Conservation (phyloP, 2,329 filamentous ascomycete species). For the Talaromyces sp. region DNA sequence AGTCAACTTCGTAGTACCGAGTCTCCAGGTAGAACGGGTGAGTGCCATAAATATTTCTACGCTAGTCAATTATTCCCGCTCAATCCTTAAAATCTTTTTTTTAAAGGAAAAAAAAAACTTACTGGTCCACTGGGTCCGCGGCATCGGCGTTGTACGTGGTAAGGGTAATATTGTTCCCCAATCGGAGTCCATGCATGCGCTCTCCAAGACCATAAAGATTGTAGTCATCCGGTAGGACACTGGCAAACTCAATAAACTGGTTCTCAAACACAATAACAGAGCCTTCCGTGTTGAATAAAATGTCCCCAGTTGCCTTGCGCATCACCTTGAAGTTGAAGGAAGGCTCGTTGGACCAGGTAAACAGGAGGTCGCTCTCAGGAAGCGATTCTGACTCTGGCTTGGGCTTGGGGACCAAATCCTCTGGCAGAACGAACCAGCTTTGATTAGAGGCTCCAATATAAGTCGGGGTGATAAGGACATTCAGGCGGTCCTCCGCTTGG, state of each 20-base stretch:
- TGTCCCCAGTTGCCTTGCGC: conserved; percentile 56
- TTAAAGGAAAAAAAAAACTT: not conserved
- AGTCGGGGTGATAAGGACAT: conserved; percentile 64
- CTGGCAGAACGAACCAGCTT: conserved; percentile 63
- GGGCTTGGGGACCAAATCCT: conserved; percentile 57
- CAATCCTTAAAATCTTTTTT: not conserved
- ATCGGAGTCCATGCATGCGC: conserved; percentile 62
- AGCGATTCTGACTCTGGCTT: conserved; percentile 36
- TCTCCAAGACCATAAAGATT: conserved; percentile 73
- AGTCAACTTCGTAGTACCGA: conserved; percentile 60
- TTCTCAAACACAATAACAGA: conserved; percentile 66
- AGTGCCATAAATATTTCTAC: conserved; percentile 64
- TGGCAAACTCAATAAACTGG: conserved; percentile 71
- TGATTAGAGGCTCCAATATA: conserved; percentile 57
- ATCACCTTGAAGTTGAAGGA: conserved; percentile 53
- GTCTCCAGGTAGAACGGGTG: conserved; percentile 79
- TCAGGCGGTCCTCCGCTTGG: conserved; percentile 60
- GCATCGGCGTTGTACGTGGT: conserved; percentile 65
- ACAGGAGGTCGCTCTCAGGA: conserved; percentile 40
- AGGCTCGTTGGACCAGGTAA: conserved; percentile 53
- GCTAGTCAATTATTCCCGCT: not conserved
- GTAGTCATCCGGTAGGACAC: conserved; percentile 62
- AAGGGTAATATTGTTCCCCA: conserved; percentile 68
- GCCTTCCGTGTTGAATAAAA: conserved; percentile 62
- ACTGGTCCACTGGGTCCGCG: conserved; percentile 48